phyloP scores from a whole-genome alignment of 495 filamentous ascomycete genomes.

The Hyaloscypha variabilis region DNA sequence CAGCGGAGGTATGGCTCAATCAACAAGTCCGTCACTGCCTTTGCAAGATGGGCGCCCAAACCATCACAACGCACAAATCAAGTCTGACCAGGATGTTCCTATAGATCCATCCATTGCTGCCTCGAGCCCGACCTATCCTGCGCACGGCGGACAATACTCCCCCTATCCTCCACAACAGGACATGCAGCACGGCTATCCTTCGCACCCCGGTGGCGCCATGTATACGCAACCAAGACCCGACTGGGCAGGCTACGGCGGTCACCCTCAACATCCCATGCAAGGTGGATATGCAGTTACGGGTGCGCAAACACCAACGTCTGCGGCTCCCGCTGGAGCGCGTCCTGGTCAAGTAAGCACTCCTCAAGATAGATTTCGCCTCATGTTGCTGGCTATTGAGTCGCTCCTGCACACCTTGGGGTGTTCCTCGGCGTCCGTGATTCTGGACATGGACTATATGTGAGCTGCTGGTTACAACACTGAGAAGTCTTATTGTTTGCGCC shows the following conservation, averaged over 20 bases:
- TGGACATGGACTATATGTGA: slow-evolving; percentile 2
- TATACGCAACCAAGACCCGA: slow-evolving; percentile 74
- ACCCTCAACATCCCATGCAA: slow-evolving; percentile 61
- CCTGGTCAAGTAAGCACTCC: slow-evolving; percentile 67
- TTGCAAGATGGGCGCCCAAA: slow-evolving; percentile 73
- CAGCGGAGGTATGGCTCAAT: slow-evolving; percentile 93
- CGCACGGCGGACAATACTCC: slow-evolving; percentile 67
- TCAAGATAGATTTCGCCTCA: background rate
- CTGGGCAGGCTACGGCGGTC: slow-evolving; percentile 74
- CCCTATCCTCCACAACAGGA: slow-evolving; percentile 87
- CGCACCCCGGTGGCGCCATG: slow-evolving; percentile 54
- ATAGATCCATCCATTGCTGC: slow-evolving; percentile 98
- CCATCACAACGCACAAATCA: slow-evolving; percentile 70
- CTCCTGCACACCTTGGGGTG: background rate
- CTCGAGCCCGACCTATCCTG: slow-evolving; percentile 87
- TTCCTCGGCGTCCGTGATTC: background rate
- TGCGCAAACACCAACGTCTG: slow-evolving; percentile 58
- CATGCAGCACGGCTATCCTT: slow-evolving; percentile 73
- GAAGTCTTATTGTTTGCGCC: slow-evolving; percentile 1
- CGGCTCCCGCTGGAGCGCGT: slow-evolving; percentile 57
- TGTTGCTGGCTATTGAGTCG: slow-evolving; percentile 5
- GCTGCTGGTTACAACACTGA: background rate
- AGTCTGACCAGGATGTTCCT: slow-evolving; percentile 95
- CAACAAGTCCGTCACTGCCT: slow-evolving; percentile 94
- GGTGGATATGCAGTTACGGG: slow-evolving; percentile 63